Evolutionary conservation across 805 yeast genomes (phyloP).

Genomic region (Candida mattraensis): DNA sequence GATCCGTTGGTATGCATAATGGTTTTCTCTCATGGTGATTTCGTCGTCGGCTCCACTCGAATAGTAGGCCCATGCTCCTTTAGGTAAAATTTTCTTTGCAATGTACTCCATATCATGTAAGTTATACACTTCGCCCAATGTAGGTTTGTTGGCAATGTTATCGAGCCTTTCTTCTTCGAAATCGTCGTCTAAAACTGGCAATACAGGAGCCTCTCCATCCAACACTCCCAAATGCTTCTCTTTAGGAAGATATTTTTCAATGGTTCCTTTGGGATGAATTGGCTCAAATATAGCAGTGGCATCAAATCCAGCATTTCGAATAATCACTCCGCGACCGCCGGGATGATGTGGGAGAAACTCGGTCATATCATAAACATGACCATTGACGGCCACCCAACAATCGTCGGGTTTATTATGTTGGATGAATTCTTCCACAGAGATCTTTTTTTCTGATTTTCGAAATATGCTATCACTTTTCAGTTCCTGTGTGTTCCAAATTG

Average conservation of each 20-base stretch:
- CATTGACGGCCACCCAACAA: conserved; percentile 85
- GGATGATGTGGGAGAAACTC: conserved; percentile 50
- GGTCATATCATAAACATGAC: conserved; percentile 76
- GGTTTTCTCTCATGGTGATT: conserved; percentile 85
- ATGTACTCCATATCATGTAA: conserved; percentile 84
- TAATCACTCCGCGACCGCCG: conserved; percentile 48
- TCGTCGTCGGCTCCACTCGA: conserved; percentile 94
- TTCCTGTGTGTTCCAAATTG: too few relatives aligned
- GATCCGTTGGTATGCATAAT: conserved; percentile 81
- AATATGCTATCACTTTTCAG: too few relatives aligned
- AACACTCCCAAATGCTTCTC: conserved; percentile 60
- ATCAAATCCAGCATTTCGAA: conserved; percentile 50
- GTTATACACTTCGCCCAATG: conserved; percentile 67
- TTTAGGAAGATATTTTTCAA: conserved; percentile 57
- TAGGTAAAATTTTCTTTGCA: conserved; percentile 75
- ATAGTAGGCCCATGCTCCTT: conserved; percentile 89
- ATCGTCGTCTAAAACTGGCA: conserved; percentile 36
- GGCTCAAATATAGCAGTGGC: conserved; percentile 77
- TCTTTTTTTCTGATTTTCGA: background rate
- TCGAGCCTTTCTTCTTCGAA: conserved; percentile 45
- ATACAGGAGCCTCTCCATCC: conserved; percentile 36
- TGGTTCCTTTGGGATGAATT: conserved; percentile 85
- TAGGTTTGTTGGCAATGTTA: conserved; percentile 57
- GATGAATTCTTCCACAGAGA: conserved; percentile 42
- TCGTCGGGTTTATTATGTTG: conserved; percentile 58